These are phyloP conservation scores for Gentiana macrophylla DNA, from an alignment of 257 asterid genomes.

Conservation along the genomic window DNA sequence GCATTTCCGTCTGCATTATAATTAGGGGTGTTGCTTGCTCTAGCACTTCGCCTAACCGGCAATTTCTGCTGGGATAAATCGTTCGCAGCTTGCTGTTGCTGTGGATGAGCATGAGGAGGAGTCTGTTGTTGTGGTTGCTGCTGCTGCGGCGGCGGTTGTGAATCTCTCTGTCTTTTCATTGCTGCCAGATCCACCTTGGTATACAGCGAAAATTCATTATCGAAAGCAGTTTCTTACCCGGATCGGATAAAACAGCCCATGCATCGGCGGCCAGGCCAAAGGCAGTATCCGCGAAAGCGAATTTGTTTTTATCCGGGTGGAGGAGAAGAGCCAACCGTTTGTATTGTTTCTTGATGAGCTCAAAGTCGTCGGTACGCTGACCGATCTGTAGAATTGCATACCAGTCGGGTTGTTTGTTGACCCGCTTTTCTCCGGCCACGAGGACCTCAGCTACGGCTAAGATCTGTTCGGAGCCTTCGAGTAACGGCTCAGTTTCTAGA, in stretches of 20 bases:
- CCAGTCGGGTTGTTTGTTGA: slow-evolving; percentile 66
- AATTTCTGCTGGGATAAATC: slow-evolving; percentile 29
- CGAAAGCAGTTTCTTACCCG: slow-evolving; percentile 44
- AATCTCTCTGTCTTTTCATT: slow-evolving; percentile 19
- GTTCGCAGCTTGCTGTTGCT: slow-evolving; percentile 4
- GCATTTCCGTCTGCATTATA: background rate
- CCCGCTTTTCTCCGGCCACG: slow-evolving; percentile 41
- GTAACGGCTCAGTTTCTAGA: slow-evolving; percentile 80
- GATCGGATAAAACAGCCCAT: slow-evolving; percentile 73
- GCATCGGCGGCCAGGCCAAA: slow-evolving; percentile 85
- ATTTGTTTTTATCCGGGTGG: slow-evolving; percentile 90
- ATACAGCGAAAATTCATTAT: slow-evolving; percentile 40
- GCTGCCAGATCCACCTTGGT: slow-evolving; percentile 46
- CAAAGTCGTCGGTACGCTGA: slow-evolving; percentile 48
- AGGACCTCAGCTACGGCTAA: slow-evolving; percentile 75
- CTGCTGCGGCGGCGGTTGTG: background rate
- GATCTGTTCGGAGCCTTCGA: slow-evolving; percentile 95
- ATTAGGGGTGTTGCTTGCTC: slow-evolving; percentile 9
- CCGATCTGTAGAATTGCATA: slow-evolving; percentile 62
- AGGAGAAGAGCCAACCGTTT: slow-evolving; percentile 86
- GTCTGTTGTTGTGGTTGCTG: slow-evolving; percentile 9
- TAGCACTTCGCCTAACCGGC: slow-evolving; percentile 56
- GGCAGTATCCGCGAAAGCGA: slow-evolving; percentile 73
- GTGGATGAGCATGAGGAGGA: slow-evolving; percentile 9
- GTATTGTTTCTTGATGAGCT: slow-evolving; percentile 66